Conservation (phyloP, 202 grass and related monocot species). For the Cymbopogon flexuosus region DNA sequence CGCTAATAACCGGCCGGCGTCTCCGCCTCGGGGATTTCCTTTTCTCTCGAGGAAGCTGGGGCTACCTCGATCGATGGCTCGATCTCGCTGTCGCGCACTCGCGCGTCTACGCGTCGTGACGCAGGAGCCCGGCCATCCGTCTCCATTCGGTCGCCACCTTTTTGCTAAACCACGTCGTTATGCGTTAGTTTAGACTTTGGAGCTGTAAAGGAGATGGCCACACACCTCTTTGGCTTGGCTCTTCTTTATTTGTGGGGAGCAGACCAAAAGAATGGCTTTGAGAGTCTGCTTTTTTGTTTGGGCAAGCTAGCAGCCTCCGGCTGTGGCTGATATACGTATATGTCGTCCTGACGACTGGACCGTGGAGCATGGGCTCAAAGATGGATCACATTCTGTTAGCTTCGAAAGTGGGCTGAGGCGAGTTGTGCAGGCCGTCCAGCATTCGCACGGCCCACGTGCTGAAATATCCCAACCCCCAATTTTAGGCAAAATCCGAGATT, state of each 20-base stretch:
- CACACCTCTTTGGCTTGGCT: neutral
- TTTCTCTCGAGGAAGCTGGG: too few species aligned
- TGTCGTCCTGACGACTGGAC: neutral
- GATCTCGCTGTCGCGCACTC: neutral
- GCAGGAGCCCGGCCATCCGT: neutral
- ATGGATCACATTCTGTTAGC: neutral
- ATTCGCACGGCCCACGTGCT: too few species aligned
- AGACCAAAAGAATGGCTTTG: neutral
- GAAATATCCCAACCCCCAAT: too few species aligned
- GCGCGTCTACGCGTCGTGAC: neutral
- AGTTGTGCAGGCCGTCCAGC: too few species aligned
- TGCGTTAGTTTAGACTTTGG: neutral
- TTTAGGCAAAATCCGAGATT: too few species aligned
- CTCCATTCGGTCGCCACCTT: neutral
- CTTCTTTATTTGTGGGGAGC: neutral
- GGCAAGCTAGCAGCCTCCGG: neutral
- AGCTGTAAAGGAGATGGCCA: neutral
- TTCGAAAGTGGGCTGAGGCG: neutral
- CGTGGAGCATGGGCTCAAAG: slow-evolving; percentile 10
- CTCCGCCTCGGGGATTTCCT: too few species aligned
- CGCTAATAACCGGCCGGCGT: too few species aligned
- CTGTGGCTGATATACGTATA: neutral
- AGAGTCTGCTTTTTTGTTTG: slow-evolving; percentile 10
- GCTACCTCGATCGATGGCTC: too few species aligned
- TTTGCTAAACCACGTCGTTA: neutral